Base-by-base conservation (phyloP, 495 filamentous ascomycete species). In the Xylaria venustula region DNA sequence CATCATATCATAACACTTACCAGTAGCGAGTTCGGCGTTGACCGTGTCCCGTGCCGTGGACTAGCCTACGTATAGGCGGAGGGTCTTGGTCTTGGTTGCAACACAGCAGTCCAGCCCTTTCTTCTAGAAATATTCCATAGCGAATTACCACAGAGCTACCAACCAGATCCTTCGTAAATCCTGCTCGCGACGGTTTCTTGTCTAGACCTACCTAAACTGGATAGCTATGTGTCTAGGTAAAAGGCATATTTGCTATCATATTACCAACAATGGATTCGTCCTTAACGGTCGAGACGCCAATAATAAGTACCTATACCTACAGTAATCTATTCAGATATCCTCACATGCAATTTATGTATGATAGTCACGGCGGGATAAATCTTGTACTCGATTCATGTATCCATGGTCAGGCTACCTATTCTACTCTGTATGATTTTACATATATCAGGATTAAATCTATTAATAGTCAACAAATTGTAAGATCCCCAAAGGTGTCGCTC, bases 121-220 rank as follows among this genome's bases (percentile, higher is more conserved):
- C 25, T 51, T 51, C 48, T 51, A 51, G 49, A 37, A 36, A 22
- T 40, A 12, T 52, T 52, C 49, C 15, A 52, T 34, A 30, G 44
- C 2, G 19, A 30, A 36, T 8, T 20, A 20, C 20, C 1, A 15
- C 4, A 19, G 51, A 54, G 19, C 51, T 52, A 12, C 6, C 0
- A 25, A 11, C 12, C 15, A 53, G 14, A 53, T 42, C 51, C 36
- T 36, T 36, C 36, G 22, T 25, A 23, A 42, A 54, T 54, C 36
- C 51, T 54, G 36, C 19, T 36, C 51, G 34, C 36, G 14, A 54
- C n/a, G n/a, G n/a, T n/a, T 54, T 54, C 34, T 28, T 40, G 6
- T 42, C 23, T 34, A 54, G 26, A 28, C 49, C 17, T 40, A 37
- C 49, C 49, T 53, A 42, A 23, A 28, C 32, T n/a, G 20, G 49